Percentiles rank a stretch among this genome's conserved stretches.
phyloP scores from a whole-genome alignment of 768 basidiomycete species.

The Boletus tomentosulus region DNA sequence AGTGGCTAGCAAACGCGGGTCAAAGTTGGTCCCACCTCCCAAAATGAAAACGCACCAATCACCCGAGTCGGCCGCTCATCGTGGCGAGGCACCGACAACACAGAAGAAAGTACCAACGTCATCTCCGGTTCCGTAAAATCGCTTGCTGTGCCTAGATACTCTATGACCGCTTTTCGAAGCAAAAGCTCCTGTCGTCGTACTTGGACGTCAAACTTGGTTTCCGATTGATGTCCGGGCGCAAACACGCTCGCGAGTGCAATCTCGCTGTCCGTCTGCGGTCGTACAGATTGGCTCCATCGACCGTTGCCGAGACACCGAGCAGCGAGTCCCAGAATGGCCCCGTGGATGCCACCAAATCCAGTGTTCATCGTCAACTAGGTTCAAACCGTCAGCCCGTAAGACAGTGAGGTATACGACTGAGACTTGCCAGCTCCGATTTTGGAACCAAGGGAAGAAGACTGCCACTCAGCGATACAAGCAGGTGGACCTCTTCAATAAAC shows the following conservation, averaged over 20 bases:
- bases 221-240: conserved; percentile 51
- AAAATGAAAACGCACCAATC: conserved; percentile 41
- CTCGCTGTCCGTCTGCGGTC: conserved; percentile 67
- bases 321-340: conserved; percentile 69
- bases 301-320: conserved; percentile 63
- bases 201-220: conserved; percentile 55
- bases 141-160: conserved; percentile 68
- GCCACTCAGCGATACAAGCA: conserved; percentile 70
- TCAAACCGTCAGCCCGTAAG: not conserved
- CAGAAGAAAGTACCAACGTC: conserved; percentile 64
- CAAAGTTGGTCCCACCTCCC: not conserved
- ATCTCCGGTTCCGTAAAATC: conserved; percentile 80
- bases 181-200: conserved; percentile 54
- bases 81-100: conserved; percentile 51
- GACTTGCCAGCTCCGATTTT: conserved; percentile 71
- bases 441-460: conserved; percentile 68
- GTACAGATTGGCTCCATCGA: conserved; percentile 52
- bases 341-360: conserved; percentile 84
- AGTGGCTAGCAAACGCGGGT: conserved; percentile 44
- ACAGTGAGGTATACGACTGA: not conserved
- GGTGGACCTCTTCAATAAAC: conserved; percentile 72
- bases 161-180: conserved; percentile 57
- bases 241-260: conserved; percentile 47
- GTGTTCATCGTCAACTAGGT: conserved; percentile 55
- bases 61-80: conserved; percentile 58